Base-by-base conservation (phyloP, 331 rosid species). In the Quercus tomentella region DNA sequence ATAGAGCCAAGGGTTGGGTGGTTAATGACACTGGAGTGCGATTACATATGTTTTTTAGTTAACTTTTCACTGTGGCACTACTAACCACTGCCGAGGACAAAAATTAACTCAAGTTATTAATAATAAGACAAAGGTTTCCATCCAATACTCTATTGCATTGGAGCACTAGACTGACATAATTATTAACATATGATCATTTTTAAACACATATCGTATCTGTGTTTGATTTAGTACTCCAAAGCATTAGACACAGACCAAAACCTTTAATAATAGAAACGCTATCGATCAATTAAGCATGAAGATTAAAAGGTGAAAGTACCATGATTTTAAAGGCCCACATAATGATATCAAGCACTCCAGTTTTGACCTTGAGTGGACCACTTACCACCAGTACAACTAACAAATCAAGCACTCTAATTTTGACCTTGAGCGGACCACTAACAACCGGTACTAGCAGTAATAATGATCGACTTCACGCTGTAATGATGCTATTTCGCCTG, bases 301-400 rank as follows among this genome's bases (percentile, higher is more conserved):
- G 26, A 71, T 56, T 76, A 81, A 33, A 75, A 63, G 72, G 85
- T 56, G 37, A 72, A 63, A 61, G 68, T 41, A 54, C 25, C 76
- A 72, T 77, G 83, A 63, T 62, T 26, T 67, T 6, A 61, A 20
- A 49, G 86, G 12, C 72, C 79, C 82, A 30, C 79, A 16, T n/a
- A 70, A 63, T 84, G 66, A 84, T 76, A 63, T 45, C 83, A 65
- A 76, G 81, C 87, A 72, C 84, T 73, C 78, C 35, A 72, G 75
- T 61, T 83, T 78, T 9, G 83, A 74, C 80, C 54, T 49, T 37
- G 28, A 14, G n/a, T 45, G 71, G 81, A 74, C 70, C 82, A 45
- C 57, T 74, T 3, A 37, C 35, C 28, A 62, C 25, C 66, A 43
- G 23, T 73, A 60, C 45, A 37, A 37, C 45, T 37, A 37, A 37